These are phyloP conservation scores for Metschnikowia henanensis DNA, from an alignment of 805 yeast genomes.

Conservation along the genomic window DNA sequence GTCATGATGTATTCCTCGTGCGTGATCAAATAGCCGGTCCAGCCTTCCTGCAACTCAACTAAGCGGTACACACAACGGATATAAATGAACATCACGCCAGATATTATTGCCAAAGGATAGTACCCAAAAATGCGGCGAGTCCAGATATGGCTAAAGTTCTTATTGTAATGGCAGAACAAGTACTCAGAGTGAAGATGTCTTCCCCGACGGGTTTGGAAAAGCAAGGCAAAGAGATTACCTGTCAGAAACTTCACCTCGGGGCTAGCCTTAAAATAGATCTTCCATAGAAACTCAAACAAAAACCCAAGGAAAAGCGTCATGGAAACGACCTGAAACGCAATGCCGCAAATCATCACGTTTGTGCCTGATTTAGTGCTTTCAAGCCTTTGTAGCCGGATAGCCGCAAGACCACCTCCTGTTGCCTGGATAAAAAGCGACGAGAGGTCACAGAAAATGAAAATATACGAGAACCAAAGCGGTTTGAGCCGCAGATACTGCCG, in stretches of 20 bases:
- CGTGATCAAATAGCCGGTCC: conserved; percentile 63
- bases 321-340: conserved; percentile 71
- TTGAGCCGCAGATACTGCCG: conserved; percentile 45
- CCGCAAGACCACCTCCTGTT: conserved; percentile 29
- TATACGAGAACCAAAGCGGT: conserved; percentile 61
- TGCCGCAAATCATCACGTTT: conserved; percentile 73
- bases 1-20: conserved; percentile 42
- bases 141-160: conserved; percentile 37
- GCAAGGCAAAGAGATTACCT: conserved; percentile 18
- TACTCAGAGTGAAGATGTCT: conserved; percentile 15
- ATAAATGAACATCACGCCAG: conserved; percentile 54
- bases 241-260: conserved; percentile 25
- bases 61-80: conserved; percentile 73
- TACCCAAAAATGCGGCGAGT: conserved; percentile 33
- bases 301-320: conserved; percentile 60
- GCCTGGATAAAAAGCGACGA: conserved; percentile 43
- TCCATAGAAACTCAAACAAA: conserved; percentile 46
- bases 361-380: conserved; percentile 48
- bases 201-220: conserved; percentile 25
- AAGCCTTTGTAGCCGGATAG: conserved; percentile 22
- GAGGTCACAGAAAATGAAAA: conserved; percentile 68
- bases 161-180: conserved; percentile 32
- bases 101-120: conserved; percentile 46
- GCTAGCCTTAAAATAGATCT: conserved; percentile 34
- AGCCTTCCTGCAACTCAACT: conserved; percentile 70